Conservation (phyloP, 1,284 basidiomycete genomes). For the Termitomyces sp. region DNA sequence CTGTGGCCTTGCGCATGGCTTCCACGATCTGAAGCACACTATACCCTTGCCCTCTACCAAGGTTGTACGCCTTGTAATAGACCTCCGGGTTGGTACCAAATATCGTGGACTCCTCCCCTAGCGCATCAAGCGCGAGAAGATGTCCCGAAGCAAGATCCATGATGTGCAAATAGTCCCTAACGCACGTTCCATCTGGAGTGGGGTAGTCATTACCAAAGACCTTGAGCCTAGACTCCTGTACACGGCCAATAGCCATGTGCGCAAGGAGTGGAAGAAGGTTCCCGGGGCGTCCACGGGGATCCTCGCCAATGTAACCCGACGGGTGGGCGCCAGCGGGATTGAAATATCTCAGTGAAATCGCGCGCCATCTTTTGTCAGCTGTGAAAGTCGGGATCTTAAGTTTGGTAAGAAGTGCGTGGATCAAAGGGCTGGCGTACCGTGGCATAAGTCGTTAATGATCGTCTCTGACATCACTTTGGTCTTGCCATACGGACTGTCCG, state of each 20-base stretch:
- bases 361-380: conserved; percentile 75
- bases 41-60: conserved; percentile 91
- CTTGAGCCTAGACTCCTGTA: conserved; percentile 77
- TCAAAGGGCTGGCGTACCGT: conserved; percentile 44
- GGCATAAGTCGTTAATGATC: conserved; percentile 86
- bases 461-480: conserved; percentile 95
- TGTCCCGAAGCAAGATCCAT: conserved; percentile 95
- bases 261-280: conserved; percentile 94
- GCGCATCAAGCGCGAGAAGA: conserved; percentile 85
- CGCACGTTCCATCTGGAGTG: conserved; percentile 93
- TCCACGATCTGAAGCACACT: conserved; percentile 93
- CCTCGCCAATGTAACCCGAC: conserved; percentile 94
- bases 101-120: conserved; percentile 58
- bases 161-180: conserved; percentile 97
- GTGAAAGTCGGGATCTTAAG: conserved; percentile 8
- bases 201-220: conserved; percentile 99
- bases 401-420: neutral
- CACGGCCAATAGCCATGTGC: conserved; percentile 92
- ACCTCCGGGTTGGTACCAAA: conserved; percentile 44
- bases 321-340: conserved; percentile 98
- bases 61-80: conserved; percentile 92
- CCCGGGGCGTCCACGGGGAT: conserved; percentile 90
- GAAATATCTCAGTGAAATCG: conserved; percentile 91
- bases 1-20: conserved; percentile 91
- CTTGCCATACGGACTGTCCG: conserved; percentile 92